Evolutionary conservation across 768 basidiomycete species (phyloP).

Genomic region (Polyporus arcularius): DNA sequence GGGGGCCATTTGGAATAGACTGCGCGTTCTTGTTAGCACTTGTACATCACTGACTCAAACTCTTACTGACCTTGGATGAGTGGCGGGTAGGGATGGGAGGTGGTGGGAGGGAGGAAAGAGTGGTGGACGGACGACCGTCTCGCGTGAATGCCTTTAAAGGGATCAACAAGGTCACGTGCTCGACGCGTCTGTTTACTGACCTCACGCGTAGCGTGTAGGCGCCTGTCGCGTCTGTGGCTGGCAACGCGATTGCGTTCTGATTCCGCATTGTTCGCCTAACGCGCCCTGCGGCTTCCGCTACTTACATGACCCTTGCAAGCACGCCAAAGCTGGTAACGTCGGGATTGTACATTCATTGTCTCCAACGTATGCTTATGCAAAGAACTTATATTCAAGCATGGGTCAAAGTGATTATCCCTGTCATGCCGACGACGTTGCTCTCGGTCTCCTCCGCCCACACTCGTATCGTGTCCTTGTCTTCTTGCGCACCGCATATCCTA

Average conservation of each 20-base stretch:
- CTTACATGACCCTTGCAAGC: neutral
- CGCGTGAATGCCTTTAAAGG: slow-evolving; percentile 23
- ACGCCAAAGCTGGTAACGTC: neutral
- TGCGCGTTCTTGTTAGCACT: slow-evolving; percentile 7
- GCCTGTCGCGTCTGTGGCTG: slow-evolving; percentile 3
- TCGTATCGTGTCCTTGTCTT: slow-evolving; percentile 39
- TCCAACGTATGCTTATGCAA: neutral
- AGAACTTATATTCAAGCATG: neutral
- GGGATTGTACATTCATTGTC: slow-evolving; percentile 5
- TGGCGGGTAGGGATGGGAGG: slow-evolving; percentile 16
- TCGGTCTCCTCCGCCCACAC: slow-evolving; percentile 63
- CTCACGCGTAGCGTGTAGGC: slow-evolving; percentile 23
- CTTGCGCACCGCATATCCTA: slow-evolving; percentile 49
- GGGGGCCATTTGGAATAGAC: slow-evolving; percentile 28
- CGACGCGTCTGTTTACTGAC: slow-evolving; percentile 20
- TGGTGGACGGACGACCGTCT: slow-evolving; percentile 11
- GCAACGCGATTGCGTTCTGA: neutral
- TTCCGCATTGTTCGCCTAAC: neutral
- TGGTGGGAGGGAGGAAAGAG: slow-evolving; percentile 23
- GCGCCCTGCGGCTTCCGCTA: neutral
- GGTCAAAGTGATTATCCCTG: slow-evolving; percentile 43
- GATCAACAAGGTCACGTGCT: slow-evolving; percentile 27
- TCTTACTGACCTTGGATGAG: slow-evolving; percentile 12
- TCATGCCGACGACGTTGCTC: slow-evolving; percentile 67
- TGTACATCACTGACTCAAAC: neutral